Base-by-base conservation (phyloP, 1,139 yeast species). In the Schwanniomyces etchellsii region DNA sequence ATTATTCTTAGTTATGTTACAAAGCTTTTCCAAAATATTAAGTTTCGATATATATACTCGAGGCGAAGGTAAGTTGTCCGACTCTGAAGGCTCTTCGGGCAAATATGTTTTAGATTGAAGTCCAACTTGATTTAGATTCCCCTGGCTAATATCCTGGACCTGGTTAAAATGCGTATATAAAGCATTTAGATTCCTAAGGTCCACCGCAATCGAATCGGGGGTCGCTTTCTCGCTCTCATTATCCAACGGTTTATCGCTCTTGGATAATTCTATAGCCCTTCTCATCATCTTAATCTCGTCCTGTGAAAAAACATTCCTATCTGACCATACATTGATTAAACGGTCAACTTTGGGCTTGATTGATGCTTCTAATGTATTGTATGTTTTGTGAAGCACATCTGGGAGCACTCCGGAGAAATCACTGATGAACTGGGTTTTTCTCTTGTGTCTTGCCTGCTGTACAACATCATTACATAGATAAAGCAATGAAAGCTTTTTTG, bases 391-490 rank as follows among this genome's bases (percentile, higher is more conserved):
- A 30, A 72, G 43, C 0, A 66, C 65, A 2, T 29, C 28, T 1
- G 74, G 73, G 28, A 73, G 55, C 2, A 71, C 73, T 3, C 48
- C 48, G 5, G 72, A 69, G 54, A 83, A 85, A 4, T 77, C 81
- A 4, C 55, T 56, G 5, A 79, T 58, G 42, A 81, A 81, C 33
- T 78, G 85, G 2, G 57, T 58, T 45, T 74, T 77, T 40, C 72
- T 66, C 45, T 78, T 77, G 27, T 82, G 80, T 34, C 81, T 67
- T 3, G 91, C 77, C 48, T 83, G 84, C 53, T 86, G 96, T 1
- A 84, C 82, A 16, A 86, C 81, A 45, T 86, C 96, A 50, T 86
- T 86, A 33, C 85, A 82, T 14, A 86, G 64, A 45, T 86, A 85
- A 20, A 86, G 64, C 33, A 82, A 53, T 2, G 81, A 67, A 31